Evolutionary conservation across 1,284 basidiomycete genomes (phyloP).

Genomic region (Trichosporon sp.): DNA sequence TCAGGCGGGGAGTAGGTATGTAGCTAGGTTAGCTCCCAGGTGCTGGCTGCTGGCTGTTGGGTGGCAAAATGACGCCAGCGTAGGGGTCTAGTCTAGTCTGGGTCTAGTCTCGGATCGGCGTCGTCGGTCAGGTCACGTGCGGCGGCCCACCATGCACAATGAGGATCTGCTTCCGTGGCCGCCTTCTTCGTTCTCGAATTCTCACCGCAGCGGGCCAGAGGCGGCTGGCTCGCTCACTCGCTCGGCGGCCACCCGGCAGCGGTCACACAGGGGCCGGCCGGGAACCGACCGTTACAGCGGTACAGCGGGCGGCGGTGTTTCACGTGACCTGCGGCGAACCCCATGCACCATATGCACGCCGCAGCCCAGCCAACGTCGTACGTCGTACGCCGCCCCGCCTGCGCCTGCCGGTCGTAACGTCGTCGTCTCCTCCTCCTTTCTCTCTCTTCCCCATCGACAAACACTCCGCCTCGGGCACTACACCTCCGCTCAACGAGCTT

Average conservation of each 20-base stretch:
- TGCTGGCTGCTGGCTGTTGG: no score
- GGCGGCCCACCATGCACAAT: no score
- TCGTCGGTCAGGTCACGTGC: background rate
- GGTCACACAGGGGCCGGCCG: no score
- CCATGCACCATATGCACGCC: background rate
- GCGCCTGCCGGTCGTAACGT: background rate
- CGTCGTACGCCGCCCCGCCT: background rate
- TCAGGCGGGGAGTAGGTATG: background rate
- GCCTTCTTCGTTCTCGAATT: background rate
- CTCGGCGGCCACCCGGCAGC: no score
- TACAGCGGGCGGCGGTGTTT: no score
- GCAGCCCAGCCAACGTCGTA: no score
- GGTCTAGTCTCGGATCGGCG: no score
- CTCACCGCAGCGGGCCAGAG: no score
- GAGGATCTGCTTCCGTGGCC: background rate
- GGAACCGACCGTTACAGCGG: no score
- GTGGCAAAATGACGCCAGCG: constrained; percentile 4
- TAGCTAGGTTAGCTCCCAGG: background rate
- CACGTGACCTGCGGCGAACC: background rate
- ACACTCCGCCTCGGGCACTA: background rate
- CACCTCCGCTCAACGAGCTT: constrained; percentile 4
- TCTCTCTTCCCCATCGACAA: constrained; percentile 3
- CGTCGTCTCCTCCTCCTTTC: constrained; percentile 3
- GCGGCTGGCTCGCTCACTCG: no score
- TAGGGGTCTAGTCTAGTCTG: background rate